Percentiles rank a stretch among this genome's conserved stretches.
phyloP scores from a whole-genome alignment of 805 yeast species.

The Suhomyces xylopsoci region DNA sequence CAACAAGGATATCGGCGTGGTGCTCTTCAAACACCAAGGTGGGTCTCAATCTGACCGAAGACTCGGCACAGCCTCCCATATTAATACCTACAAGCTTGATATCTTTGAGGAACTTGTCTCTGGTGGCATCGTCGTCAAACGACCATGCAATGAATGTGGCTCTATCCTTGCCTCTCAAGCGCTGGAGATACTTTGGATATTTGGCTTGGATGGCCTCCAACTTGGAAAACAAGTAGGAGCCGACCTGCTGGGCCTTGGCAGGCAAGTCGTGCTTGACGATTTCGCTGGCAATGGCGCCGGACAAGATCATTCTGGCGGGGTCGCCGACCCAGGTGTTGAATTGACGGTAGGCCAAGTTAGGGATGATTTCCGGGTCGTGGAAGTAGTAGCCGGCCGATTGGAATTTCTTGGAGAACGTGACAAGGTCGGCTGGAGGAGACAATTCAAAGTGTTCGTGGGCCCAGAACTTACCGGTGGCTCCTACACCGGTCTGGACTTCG shows the following conservation, averaged over 20 bases:
- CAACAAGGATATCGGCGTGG: conserved; percentile 69
- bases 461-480: conserved; percentile 85
- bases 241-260: conserved; percentile 55
- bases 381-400: conserved; percentile 87
- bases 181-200: conserved; percentile 51
- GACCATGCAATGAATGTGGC: conserved; percentile 88
- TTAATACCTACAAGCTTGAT: conserved; percentile 68
- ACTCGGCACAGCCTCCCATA: conserved; percentile 82
- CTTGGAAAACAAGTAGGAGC: conserved; percentile 59
- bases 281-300: conserved; percentile 70
- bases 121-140: conserved; percentile 47
- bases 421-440: conserved; percentile 75
- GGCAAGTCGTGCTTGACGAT: conserved; percentile 58
- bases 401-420: conserved; percentile 84
- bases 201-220: conserved; percentile 51
- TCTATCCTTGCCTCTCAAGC: conserved; percentile 70
- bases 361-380: conserved; percentile 69
- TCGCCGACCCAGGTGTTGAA: conserved; percentile 95
- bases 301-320: conserved; percentile 74
- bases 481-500: conserved; percentile 89
- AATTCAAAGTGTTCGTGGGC: conserved; percentile 84
- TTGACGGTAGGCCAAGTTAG: conserved; percentile 79
- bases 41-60: conserved; percentile 78
- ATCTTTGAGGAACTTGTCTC: conserved; percentile 60
- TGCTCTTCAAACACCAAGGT: conserved; percentile 72